Evolutionary conservation across 179 eudicot genomes (phyloP).

Genomic region (Corrigiola litoralis): DNA sequence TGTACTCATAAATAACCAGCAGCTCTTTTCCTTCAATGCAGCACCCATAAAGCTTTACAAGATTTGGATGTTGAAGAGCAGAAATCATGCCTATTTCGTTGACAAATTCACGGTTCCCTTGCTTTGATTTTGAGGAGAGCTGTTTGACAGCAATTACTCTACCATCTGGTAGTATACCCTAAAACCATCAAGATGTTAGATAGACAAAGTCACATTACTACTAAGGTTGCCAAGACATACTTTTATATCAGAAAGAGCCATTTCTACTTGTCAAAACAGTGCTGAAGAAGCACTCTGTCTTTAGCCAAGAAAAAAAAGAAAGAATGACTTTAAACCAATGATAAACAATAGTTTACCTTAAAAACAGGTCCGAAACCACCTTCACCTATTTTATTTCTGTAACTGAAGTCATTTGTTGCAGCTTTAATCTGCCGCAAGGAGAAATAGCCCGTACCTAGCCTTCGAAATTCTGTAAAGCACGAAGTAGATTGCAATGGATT

Average conservation of each 20-base stretch:
- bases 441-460: slow-evolving; percentile 31
- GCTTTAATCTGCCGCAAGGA: slow-evolving; percentile 39
- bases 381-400: slow-evolving; percentile 36
- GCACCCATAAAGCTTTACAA: slow-evolving; percentile 67
- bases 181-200: background rate
- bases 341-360: slow-evolving; percentile 21
- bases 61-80: slow-evolving; percentile 75
- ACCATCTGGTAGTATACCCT: slow-evolving; percentile 72
- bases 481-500: no score
- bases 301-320: background rate
- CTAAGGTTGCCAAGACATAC: background rate
- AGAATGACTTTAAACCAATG: no score
- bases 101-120: slow-evolving; percentile 81
- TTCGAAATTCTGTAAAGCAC: slow-evolving; percentile 21
- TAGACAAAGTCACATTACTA: background rate
- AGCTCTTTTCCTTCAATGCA: slow-evolving; percentile 71
- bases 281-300: background rate
- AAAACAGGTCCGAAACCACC: slow-evolving; percentile 46
- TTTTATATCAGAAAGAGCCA: background rate
- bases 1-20: slow-evolving; percentile 57
- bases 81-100: slow-evolving; percentile 79
- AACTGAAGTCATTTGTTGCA: slow-evolving; percentile 29
- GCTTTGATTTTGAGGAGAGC: slow-evolving; percentile 72
- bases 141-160: slow-evolving; percentile 72
- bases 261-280: background rate